Evolutionary conservation across 83 land plant species (phyloP).

Genomic region (Picea engelmannii): DNA sequence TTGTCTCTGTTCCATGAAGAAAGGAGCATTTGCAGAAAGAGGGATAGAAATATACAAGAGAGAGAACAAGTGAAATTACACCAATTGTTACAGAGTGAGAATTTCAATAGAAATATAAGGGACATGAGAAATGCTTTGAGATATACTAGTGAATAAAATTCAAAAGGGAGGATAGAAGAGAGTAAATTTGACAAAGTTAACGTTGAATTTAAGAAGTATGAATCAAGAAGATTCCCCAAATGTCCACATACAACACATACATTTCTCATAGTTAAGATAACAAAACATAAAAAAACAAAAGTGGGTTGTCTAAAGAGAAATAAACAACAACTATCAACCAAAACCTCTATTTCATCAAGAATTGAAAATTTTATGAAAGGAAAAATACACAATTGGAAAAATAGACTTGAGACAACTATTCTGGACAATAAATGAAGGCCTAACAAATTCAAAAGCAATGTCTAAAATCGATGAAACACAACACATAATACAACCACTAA

Average conservation of each 20-base stretch:
- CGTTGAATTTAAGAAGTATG: slow-evolving; percentile 16
- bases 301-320: too few species aligned
- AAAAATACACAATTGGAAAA: too few species aligned
- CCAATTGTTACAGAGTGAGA: too few species aligned
- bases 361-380: too few species aligned
- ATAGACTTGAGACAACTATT: too few species aligned
- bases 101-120: slow-evolving; percentile 1
- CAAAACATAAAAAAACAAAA: neutral
- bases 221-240: slow-evolving; percentile 18
- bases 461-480: too few species aligned
- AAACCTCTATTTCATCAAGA: too few species aligned
- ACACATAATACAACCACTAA: too few species aligned
- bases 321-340: too few species aligned
- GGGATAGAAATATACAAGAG: slow-evolving; percentile 2
- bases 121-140: slow-evolving; percentile 10
- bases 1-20: neutral
- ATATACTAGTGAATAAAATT: slow-evolving; percentile 7
- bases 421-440: too few species aligned
- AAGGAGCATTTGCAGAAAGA: slow-evolving; percentile 18
- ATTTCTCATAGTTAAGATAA: slow-evolving; percentile 7
- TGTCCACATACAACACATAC: slow-evolving; percentile 11
- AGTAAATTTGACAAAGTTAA: slow-evolving; percentile 17
- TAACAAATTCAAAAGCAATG: too few species aligned
- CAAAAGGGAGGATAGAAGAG: slow-evolving; percentile 14
- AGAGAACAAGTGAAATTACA: too few species aligned